phyloP scores from a whole-genome alignment of 371 early-diverging fungal genomes.

The Actinomortierella wolfii region DNA sequence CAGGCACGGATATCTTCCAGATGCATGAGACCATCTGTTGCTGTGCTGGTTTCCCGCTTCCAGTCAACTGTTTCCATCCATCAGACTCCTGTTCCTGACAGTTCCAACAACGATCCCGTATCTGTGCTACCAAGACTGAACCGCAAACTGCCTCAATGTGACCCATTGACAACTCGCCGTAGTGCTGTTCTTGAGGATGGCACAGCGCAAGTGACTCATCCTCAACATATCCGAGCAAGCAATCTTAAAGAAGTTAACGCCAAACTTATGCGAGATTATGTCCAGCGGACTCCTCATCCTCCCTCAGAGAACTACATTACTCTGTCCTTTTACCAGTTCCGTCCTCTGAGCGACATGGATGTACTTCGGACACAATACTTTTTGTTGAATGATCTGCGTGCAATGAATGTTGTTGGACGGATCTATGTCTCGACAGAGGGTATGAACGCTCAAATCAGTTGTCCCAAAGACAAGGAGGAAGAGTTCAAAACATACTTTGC shows the following conservation, averaged over 20 bases:
- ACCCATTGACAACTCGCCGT: conserved; percentile 4
- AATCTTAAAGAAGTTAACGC: conserved; percentile 9
- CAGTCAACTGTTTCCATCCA: no score
- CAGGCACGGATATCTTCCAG: no score
- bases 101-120: no score
- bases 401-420: conserved; percentile 65
- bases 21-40: no score
- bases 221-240: conserved; percentile 7
- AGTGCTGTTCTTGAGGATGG: conserved; percentile 23
- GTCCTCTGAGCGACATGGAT: conserved; percentile 46
- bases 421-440: conserved; percentile 75
- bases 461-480: conserved; percentile 54
- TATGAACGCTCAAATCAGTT: conserved; percentile 78
- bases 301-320: conserved; percentile 60
- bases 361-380: conserved; percentile 54
- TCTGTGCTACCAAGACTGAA: no score
- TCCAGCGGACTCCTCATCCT: conserved; percentile 34
- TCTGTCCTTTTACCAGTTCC: conserved; percentile 76
- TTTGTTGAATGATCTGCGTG: conserved; percentile 53
- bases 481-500: conserved; percentile 50
- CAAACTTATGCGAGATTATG: conserved; percentile 25
- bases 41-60: no score
- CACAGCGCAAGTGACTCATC: conserved; percentile 1
- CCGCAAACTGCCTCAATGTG: no score
- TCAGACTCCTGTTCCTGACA: no score